Conservation (phyloP, 306 rosid genomes). For the Hippophae tibetana region DNA sequence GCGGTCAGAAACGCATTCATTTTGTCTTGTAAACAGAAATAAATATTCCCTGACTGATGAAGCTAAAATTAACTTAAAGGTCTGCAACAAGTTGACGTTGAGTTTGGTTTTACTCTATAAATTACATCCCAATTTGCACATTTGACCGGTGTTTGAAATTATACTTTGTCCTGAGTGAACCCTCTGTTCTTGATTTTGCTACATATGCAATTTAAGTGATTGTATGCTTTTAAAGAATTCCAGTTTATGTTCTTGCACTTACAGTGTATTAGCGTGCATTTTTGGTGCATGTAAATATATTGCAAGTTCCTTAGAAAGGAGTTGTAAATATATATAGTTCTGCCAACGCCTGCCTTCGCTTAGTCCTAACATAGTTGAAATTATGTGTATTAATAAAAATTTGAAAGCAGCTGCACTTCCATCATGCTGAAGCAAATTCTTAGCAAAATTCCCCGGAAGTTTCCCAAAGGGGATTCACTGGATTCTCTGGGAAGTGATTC, state of each 20-base stretch:
- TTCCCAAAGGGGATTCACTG: slow-evolving; percentile 44
- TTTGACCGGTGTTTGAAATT: too few relatives aligned
- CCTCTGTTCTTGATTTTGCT: too few relatives aligned
- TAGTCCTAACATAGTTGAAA: background rate
- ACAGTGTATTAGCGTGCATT: background rate
- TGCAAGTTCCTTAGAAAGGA: background rate
- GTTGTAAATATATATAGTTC: too few relatives aligned
- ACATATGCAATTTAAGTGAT: too few relatives aligned
- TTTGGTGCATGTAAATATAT: background rate
- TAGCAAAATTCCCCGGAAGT: slow-evolving; percentile 82
- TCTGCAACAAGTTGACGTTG: background rate
- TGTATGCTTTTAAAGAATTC: too few relatives aligned
- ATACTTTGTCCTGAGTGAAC: too few relatives aligned
- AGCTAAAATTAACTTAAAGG: background rate
- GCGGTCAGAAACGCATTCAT: too few relatives aligned
- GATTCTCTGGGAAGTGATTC: slow-evolving; percentile 63
- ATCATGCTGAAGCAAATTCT: slow-evolving; percentile 92
- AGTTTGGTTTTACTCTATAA: background rate
- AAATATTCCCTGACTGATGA: background rate
- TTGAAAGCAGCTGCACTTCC: slow-evolving; percentile 25
- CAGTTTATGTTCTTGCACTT: too few relatives aligned
- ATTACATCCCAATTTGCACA: background rate
- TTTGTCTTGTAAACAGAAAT: background rate
- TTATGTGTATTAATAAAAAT: slow-evolving; percentile 1
- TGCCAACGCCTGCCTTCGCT: too few relatives aligned